A percentile compares a stretch with the other conserved stretches of the same genome.
Evolutionary conservation across 1,284 basidiomycete species (phyloP).

Genomic region (Ganoderma lucidum): DNA sequence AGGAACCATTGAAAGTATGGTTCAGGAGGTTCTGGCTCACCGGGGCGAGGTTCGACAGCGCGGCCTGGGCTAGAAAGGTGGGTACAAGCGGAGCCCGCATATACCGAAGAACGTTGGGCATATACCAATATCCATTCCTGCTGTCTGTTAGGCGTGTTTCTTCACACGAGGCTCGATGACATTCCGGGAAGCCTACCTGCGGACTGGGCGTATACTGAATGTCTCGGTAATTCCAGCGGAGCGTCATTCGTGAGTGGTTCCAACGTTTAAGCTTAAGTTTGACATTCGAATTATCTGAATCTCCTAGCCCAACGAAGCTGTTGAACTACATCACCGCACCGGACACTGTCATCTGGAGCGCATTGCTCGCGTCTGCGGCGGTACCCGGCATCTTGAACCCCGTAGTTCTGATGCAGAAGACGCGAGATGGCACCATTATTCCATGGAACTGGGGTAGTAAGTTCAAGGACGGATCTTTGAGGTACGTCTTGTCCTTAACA

Average conservation of each 20-base stretch:
- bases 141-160: constrained; percentile 65
- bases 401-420: constrained; percentile 94
- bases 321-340: constrained; percentile 97
- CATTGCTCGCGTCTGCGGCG: constrained; percentile 83
- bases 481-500: constrained; percentile 49
- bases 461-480: constrained; percentile 91
- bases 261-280: neutral
- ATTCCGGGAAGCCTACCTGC: constrained; percentile 94
- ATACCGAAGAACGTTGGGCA: neutral
- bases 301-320: constrained; percentile 86
- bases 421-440: constrained; percentile 80
- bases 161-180: constrained; percentile 96
- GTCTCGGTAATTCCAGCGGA: constrained; percentile 96
- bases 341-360: constrained; percentile 84
- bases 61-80: constrained; percentile 93
- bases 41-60: constrained; percentile 93
- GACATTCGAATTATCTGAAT: neutral
- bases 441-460: constrained; percentile 96
- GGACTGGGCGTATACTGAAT: constrained; percentile 94
- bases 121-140: neutral
- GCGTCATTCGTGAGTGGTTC: constrained; percentile 79
- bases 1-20: constrained; percentile 86
- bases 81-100: constrained; percentile 2
- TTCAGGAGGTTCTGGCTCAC: constrained; percentile 83
- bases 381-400: constrained; percentile 89